These are phyloP conservation scores for Penicillium salamii DNA, from an alignment of 495 filamentous ascomycete genomes.

Conservation along the genomic window DNA sequence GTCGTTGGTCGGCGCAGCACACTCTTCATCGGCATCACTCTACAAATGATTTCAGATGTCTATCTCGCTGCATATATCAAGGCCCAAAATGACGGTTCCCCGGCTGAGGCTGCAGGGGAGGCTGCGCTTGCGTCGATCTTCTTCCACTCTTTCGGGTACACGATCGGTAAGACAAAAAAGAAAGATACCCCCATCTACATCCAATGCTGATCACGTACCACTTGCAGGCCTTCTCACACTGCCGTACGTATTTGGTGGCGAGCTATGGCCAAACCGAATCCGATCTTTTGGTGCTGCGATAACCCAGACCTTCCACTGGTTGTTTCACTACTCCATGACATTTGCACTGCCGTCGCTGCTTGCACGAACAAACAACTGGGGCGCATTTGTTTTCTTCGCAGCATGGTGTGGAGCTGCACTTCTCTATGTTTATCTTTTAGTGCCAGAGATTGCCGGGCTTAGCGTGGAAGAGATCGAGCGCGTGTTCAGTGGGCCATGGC, in stretches of 20 bases:
- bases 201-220: no score
- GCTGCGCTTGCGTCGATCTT: conserved; percentile 13
- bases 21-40: conserved; percentile 12
- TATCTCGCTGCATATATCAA: conserved; percentile 18
- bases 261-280: conserved; percentile 22
- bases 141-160: conserved; percentile 16
- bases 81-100: not conserved
- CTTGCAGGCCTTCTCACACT: conserved; percentile 15
- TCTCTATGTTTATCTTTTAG: conserved; percentile 27
- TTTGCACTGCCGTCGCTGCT: conserved; percentile 12
- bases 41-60: conserved; percentile 16
- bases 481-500: conserved; percentile 9
- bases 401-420: conserved; percentile 13
- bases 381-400: conserved; percentile 23
- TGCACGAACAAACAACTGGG: conserved; percentile 13
- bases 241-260: conserved; percentile 20
- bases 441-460: conserved; percentile 16
- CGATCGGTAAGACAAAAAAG: conserved; percentile 7
- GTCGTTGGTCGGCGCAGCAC: conserved; percentile 13
- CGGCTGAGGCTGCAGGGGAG: not conserved
- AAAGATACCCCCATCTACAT: not conserved
- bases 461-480: conserved; percentile 16
- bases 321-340: conserved; percentile 14
- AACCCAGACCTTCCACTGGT: conserved; percentile 18
- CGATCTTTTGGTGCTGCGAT: conserved; percentile 20